Base-by-base conservation (phyloP, 352 stramenopile species). In the Pythium periplocum region DNA sequence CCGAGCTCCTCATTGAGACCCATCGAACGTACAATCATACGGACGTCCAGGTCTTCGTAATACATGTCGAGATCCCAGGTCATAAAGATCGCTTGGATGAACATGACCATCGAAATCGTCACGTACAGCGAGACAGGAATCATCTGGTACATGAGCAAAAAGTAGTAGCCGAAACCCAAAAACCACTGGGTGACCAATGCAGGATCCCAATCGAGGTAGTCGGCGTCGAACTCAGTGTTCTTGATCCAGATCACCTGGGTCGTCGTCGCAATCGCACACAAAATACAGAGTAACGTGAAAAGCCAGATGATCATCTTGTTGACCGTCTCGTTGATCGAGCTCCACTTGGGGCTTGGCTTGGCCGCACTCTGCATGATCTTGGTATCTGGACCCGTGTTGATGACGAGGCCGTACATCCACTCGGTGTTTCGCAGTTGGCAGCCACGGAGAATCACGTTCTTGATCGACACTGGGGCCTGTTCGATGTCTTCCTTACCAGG, bases 91-190 rank as follows among this genome's bases (percentile, higher is more conserved):
- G 92, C 81, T 67, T 98, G 91, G 49, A 94, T 88, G 53, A 98
- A 96, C 67, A 96, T 98, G 45, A 97, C 88, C 47, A 98, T 88
- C 62, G 97, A 95, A 12, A 99, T 95, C 0, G 93, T 98, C 39
- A 99, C 95, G 67, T 99, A 99, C 9, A 99, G 83, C 65, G 90
- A 98, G 34, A 99, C 81, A 11, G 97, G 97, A 35, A 99, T 96
- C 76, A 99, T 97, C 65, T 98, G 93, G 71, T 90, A 97, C 74
- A 98, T 93, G 42, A 99, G 78, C 17, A 98, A 75, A 35, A 98
- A 90, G 75, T 98, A 99, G 50, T 82, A 86, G 32, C 94, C 72
- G 53, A 97, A 90, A 10, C 90, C 68, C 12, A 87, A 55, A 39
- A 97, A 88, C 66, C 76, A 87, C 61, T 87, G 75, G 17, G 70